phyloP scores from a whole-genome alignment of 164 flowering plant genomes.

The Liquidambar formosana region DNA sequence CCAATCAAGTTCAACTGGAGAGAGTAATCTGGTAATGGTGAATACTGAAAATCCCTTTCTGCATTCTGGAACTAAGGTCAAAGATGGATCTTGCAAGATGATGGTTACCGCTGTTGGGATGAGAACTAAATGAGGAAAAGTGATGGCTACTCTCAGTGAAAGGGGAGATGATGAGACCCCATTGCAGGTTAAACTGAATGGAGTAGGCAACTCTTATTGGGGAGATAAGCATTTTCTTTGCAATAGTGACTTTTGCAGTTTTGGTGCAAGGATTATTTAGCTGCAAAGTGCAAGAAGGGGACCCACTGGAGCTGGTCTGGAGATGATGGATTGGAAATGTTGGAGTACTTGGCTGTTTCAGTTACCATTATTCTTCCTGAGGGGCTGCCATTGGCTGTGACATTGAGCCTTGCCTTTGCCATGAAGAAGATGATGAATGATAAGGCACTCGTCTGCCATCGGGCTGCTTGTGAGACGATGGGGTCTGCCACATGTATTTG shows the following conservation, averaged over 20 bases:
- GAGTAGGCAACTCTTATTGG: slow-evolving; percentile 87
- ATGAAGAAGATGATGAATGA: slow-evolving; percentile 93
- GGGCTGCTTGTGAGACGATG: no score
- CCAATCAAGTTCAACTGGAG: slow-evolving; percentile 81
- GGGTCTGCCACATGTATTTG: slow-evolving; percentile 80
- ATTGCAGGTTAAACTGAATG: slow-evolving; percentile 81
- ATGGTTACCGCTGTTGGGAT: slow-evolving; percentile 78
- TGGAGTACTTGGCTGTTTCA: slow-evolving; percentile 76
- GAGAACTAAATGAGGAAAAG: slow-evolving; percentile 89
- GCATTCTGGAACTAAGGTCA: slow-evolving; percentile 77
- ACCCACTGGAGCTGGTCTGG: slow-evolving; percentile 60
- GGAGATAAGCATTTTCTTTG: slow-evolving; percentile 77
- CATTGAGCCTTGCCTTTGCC: slow-evolving; percentile 82
- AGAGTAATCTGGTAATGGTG: slow-evolving; percentile 71
- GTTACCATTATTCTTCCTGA: slow-evolving; percentile 81
- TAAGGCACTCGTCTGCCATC: no score
- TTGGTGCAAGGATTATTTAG: slow-evolving; percentile 58
- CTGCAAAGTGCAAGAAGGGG: slow-evolving; percentile 48
- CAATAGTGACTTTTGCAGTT: slow-evolving; percentile 77
- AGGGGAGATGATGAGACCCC: slow-evolving; percentile 93
- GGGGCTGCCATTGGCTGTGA: slow-evolving; percentile 82
- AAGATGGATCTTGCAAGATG: slow-evolving; percentile 85
- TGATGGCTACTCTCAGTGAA: slow-evolving; percentile 85
- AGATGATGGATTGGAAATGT: slow-evolving; percentile 60
- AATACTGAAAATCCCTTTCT: slow-evolving; percentile 56